Evolutionary conservation across 257 asterid species (phyloP).

Genomic region (Osmanthus fragrans): DNA sequence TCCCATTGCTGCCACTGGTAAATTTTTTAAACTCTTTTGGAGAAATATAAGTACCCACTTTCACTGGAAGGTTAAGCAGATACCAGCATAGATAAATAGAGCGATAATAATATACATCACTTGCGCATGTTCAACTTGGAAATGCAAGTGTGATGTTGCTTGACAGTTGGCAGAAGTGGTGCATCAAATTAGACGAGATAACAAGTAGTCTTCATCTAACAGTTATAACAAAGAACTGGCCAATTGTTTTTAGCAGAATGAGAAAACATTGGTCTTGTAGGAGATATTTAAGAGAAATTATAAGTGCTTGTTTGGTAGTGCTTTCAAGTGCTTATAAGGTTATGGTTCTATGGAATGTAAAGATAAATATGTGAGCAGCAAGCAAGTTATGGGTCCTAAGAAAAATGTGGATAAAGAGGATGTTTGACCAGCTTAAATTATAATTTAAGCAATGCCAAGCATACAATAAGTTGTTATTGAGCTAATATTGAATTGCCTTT

Average conservation of each 20-base stretch:
- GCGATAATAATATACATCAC: neutral
- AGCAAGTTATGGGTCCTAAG: too few species aligned
- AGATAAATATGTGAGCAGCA: too few species aligned
- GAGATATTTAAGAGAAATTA: neutral
- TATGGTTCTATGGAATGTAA: too few species aligned
- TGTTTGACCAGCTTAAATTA: too few species aligned
- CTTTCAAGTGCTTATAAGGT: too few species aligned
- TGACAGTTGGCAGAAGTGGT: neutral
- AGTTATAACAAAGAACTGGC: neutral
- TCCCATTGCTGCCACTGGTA: neutral
- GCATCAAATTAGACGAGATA: neutral
- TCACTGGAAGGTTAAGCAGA: neutral
- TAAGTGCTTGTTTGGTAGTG: neutral
- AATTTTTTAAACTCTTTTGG: neutral
- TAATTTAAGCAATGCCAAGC: too few species aligned
- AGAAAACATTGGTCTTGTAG: neutral
- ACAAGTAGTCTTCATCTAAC: neutral
- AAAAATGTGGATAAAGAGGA: too few species aligned
- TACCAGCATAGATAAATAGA: neutral
- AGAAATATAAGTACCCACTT: neutral
- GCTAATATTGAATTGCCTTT: neutral
- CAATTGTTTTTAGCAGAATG: neutral
- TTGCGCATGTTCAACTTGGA: neutral
- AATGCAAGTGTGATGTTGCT: neutral
- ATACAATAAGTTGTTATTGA: neutral